A percentile compares a stretch with the other conserved stretches of the same genome.
These are phyloP conservation scores for Auxenochlorella pyrenoidosa DNA, from an alignment of 139 green algal species.

Conservation along the genomic window DNA sequence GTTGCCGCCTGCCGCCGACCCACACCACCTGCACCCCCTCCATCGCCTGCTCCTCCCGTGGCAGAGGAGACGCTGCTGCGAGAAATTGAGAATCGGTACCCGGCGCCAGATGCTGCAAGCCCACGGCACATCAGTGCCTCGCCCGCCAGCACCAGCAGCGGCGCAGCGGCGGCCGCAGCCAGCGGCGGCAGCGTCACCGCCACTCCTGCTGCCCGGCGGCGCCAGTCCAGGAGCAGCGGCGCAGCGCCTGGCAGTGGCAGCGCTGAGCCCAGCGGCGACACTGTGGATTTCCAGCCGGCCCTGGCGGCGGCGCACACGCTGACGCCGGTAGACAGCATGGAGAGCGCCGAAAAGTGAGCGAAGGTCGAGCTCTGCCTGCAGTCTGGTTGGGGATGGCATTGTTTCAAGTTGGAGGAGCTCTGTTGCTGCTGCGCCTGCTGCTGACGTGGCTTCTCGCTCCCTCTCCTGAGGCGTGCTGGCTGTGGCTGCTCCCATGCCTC, in stretches of 20 bases:
- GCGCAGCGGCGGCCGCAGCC: not conserved
- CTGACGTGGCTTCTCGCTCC: too few relatives aligned
- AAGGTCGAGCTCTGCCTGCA: too few relatives aligned
- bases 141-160: not conserved
- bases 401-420: not conserved
- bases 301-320: not conserved
- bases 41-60: not conserved
- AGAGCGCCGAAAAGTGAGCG: constrained; percentile 45
- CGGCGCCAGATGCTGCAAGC: constrained; percentile 24
- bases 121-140: constrained; percentile 8
- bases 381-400: not conserved
- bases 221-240: not conserved
- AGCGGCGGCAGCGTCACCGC: constrained; percentile 18
- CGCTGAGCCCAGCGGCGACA: constrained; percentile 20
- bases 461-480: too few relatives aligned
- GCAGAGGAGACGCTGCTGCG: constrained; percentile 58
- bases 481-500: not conserved
- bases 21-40: not conserved
- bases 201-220: not conserved
- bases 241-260: not conserved
- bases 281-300: constrained; percentile 9
- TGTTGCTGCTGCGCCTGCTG: too few relatives aligned
- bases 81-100: constrained; percentile 59
- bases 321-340: constrained; percentile 16
- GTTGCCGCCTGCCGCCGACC: too few relatives aligned